phyloP scores from a whole-genome alignment of 441 rosid species.

The Erodium texanum region DNA sequence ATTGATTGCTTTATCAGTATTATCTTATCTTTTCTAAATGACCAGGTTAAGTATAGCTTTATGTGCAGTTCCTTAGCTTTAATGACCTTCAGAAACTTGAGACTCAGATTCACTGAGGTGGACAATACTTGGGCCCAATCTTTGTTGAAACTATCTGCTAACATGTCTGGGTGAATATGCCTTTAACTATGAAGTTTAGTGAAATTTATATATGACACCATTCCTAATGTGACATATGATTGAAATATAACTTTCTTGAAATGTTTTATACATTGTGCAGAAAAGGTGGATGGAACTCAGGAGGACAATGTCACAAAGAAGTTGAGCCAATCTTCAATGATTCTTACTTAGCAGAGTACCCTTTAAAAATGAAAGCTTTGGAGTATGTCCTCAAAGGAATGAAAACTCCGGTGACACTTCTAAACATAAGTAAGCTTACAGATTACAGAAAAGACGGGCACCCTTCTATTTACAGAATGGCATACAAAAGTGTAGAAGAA shows the following conservation, averaged over 20 bases:
- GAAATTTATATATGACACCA: background rate
- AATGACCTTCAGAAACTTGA: background rate
- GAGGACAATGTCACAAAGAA: conserved; percentile 61
- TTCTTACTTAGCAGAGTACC: conserved; percentile 40
- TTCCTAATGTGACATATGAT: background rate
- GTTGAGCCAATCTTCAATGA: conserved; percentile 42
- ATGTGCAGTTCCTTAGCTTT: background rate
- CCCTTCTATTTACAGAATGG: conserved; percentile 46
- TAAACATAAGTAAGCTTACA: conserved; percentile 50
- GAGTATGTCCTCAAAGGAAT: conserved; percentile 36
- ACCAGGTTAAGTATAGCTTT: no score
- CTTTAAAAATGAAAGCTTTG: conserved; percentile 55
- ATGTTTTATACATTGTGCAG: conserved; percentile 19
- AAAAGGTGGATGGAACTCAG: conserved; percentile 63
- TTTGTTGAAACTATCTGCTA: no score
- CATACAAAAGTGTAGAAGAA: conserved; percentile 31
- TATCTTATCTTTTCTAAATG: no score
- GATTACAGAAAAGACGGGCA: conserved; percentile 59
- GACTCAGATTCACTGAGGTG: background rate
- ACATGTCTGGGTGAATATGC: background rate
- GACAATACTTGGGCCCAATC: no score
- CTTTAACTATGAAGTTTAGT: background rate
- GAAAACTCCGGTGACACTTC: conserved; percentile 42
- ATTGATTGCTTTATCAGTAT: background rate
- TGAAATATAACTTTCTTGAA: background rate